phyloP scores from a whole-genome alignment of 2,329 filamentous ascomycete genomes.

The Calonectria pauciramosa region DNA sequence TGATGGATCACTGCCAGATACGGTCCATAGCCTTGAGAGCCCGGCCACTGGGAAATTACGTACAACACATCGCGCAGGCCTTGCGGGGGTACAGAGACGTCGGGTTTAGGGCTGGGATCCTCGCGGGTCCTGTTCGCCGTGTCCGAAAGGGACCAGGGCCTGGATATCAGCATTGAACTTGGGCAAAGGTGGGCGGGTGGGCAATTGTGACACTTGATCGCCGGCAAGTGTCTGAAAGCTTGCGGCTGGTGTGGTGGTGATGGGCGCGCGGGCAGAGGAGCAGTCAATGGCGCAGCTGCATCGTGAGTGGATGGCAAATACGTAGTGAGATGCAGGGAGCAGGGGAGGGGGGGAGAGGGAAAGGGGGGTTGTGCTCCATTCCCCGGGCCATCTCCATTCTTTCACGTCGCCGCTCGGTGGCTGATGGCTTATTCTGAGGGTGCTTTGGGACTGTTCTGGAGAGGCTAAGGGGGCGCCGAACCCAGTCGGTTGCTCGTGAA shows the following conservation, averaged over 20 bases:
- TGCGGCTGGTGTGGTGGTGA: constrained; percentile 1
- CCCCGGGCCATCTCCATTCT: constrained; percentile 27
- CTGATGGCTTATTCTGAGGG: constrained; percentile 32
- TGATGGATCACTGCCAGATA: constrained; percentile 24
- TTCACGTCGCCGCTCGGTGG: constrained; percentile 25
- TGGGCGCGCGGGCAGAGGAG: neutral
- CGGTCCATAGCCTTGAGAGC: constrained; percentile 24
- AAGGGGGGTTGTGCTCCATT: constrained; percentile 24
- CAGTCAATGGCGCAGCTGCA: constrained; percentile 13
- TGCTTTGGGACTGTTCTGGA: constrained; percentile 9
- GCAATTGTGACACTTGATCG: constrained; percentile 14
- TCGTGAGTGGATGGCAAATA: constrained; percentile 21
- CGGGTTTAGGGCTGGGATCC: constrained; percentile 29
- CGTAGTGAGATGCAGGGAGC: constrained; percentile 22
- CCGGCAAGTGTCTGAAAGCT: neutral
- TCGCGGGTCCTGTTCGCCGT: constrained; percentile 18
- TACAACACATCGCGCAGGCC: constrained; percentile 28
- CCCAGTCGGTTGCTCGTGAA: constrained; percentile 8
- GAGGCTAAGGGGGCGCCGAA: constrained; percentile 5
- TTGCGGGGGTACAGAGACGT: constrained; percentile 16
- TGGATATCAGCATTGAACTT: constrained; percentile 30
- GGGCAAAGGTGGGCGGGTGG: constrained; percentile 23
- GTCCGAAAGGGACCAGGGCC: neutral
- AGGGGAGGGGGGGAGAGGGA: constrained; percentile 13
- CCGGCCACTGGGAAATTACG: constrained; percentile 31